Evolutionary conservation across 805 yeast genomes (phyloP).

Genomic region (Maudiozyma bulderi): DNA sequence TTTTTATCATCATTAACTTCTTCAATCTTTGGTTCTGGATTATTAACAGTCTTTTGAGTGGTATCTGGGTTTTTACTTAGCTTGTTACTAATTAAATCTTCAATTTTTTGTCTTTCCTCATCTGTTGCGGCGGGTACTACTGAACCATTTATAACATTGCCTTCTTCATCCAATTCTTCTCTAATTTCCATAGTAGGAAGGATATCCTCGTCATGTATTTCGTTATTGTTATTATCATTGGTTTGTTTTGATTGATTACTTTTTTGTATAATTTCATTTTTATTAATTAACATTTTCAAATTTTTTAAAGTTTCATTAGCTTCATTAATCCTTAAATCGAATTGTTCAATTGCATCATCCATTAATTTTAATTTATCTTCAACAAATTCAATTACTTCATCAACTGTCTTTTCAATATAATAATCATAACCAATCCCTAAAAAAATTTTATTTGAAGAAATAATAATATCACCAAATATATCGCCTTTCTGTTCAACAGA

Average conservation of each 20-base stretch:
- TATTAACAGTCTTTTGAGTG: not conserved
- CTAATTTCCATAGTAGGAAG: conserved; percentile 72
- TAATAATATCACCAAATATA: conserved; percentile 25
- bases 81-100: conserved; percentile 5
- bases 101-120: conserved; percentile 7
- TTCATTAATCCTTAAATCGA: conserved; percentile 32
- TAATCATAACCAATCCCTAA: conserved; percentile 27
- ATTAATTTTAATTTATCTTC: conserved; percentile 22
- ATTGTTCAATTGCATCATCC: conserved; percentile 33
- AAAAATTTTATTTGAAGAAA: conserved; percentile 18
- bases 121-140: conserved; percentile 32
- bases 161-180: conserved; percentile 82
- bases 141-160: conserved; percentile 43
- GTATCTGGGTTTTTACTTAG: not conserved
- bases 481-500: conserved; percentile 12
- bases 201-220: conserved; percentile 20
- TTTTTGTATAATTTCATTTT: not conserved
- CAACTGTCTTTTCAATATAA: conserved; percentile 20
- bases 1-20: conserved; percentile 6
- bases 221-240: conserved; percentile 4
- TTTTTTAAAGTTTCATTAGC: conserved; percentile 30
- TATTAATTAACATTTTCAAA: conserved; percentile 8
- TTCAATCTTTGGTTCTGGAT: conserved; percentile 9
- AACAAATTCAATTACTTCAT: conserved; percentile 19
- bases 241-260: not conserved